These are phyloP conservation scores for Lolium multiflorum DNA, from an alignment of 176 grass and related monocot genomes.

Conservation along the genomic window DNA sequence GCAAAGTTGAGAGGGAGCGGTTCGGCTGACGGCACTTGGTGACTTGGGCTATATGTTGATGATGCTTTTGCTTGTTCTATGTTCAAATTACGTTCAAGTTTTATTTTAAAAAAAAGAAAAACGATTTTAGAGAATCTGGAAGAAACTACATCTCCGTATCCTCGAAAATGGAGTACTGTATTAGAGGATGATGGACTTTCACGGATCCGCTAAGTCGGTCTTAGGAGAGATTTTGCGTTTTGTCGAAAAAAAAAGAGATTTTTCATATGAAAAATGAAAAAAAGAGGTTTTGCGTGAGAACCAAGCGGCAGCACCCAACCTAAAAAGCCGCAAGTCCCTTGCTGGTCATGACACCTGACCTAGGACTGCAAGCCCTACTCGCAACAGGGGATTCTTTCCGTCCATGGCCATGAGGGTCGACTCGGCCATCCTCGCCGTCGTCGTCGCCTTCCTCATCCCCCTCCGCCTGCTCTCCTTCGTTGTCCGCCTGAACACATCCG, in stretches of 20 bases:
- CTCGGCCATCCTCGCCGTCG: conserved; percentile 46
- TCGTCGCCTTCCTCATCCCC: conserved; percentile 54
- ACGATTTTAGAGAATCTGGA: too few species aligned
- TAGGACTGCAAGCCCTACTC: neutral
- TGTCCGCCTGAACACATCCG: conserved; percentile 26
- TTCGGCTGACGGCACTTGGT: neutral
- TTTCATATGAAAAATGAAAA: too few species aligned
- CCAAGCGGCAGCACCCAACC: neutral
- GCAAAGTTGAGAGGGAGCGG: neutral
- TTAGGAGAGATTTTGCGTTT: too few species aligned
- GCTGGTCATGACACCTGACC: neutral
- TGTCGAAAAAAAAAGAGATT: too few species aligned
- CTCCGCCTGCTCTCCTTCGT: conserved; percentile 52
- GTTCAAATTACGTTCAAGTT: too few species aligned
- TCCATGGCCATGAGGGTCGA: conserved; percentile 43
- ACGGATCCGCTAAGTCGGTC: too few species aligned
- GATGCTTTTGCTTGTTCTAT: too few species aligned
- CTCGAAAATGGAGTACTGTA: too few species aligned
- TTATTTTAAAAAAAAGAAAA: too few species aligned
- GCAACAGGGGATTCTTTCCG: neutral
- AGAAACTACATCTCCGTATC: too few species aligned
- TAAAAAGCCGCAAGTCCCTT: neutral
- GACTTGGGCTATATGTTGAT: too few species aligned
- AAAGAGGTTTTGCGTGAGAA: neutral
- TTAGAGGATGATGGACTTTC: too few species aligned